Evolutionary conservation across 768 basidiomycete genomes (phyloP), one percentile per base, ranked within the genome.

Genomic region (Auricularia auricula-judae): DNA sequence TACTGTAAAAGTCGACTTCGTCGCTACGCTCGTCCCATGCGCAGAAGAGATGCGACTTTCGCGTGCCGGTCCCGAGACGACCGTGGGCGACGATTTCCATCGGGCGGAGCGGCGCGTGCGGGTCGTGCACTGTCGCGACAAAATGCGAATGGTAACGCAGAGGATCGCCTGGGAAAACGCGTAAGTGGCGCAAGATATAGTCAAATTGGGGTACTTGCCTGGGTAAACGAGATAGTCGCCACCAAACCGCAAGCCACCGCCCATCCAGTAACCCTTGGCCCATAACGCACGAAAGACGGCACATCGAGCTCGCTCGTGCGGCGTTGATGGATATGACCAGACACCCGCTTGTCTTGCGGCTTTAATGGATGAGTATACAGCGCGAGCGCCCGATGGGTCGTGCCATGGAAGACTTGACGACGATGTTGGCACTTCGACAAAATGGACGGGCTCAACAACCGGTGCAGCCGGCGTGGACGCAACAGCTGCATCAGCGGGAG

Each of bases 81-180:
- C 97, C 97, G 72, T 94, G 94, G 0, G 96, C 95, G 29, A 99
- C 90, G 58, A 99, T 84, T 74, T 98, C 93, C 85, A 96, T 91
- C 3, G 97, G 94, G 60, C 82, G 79, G 62, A 99, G 79, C 1
- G 79, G 68, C 12, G 84, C 71, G 59, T 73, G 67, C 2, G 84
- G 83, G 12, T 88, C 82, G 36, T 92, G 74, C 12, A 97, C 89
- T 4, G 89, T 86, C 23, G 89, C 89, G 23, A 87, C 86, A 72
- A 98, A 98, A 74, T 99, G 97, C 2, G 96, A 97, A 72, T 99
- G 97, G 73, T 96, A 99, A 33, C 97, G 84, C 62, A 98, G 76
- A 8, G 95, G 93, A 73, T 99, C 94, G 64, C 93, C 93, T 96
- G 66, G 43, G 29, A 53, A 54, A 56, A 1, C 34, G 42, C 51